Evolutionary conservation across 371 early-diverging fungal genomes (phyloP).

Genomic region (Rhizomucor pusillus): DNA sequence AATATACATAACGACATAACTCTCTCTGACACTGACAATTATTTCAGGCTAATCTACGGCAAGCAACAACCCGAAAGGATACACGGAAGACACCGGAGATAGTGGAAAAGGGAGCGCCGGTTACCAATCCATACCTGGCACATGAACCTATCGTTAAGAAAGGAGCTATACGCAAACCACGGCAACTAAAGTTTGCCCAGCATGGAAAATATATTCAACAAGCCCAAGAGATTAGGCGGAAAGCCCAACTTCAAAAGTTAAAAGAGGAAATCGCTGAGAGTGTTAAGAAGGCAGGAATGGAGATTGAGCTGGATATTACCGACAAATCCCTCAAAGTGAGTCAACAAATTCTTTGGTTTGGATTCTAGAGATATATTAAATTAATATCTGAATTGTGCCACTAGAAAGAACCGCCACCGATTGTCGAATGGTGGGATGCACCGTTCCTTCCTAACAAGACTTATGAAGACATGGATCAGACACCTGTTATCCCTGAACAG

Average conservation of each 20-base stretch:
- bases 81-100: conserved; percentile 12
- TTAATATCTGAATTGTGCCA: conserved; percentile 2
- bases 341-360: conserved; percentile 10
- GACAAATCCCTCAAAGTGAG: conserved; percentile 71
- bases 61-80: conserved; percentile 30
- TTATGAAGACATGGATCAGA: conserved; percentile 61
- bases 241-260: conserved; percentile 78
- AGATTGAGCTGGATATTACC: conserved; percentile 76
- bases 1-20: background rate
- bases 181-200: conserved; percentile 74
- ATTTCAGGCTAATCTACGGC: conserved; percentile 43
- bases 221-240: conserved; percentile 79
- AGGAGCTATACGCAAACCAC: conserved; percentile 54
- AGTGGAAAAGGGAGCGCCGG: conserved; percentile 19
- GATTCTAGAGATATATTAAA: conserved; percentile 2
- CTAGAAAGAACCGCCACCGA: conserved; percentile 73
- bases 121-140: conserved; percentile 88
- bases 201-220: conserved; percentile 80
- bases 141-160: conserved; percentile 53
- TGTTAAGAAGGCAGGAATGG: conserved; percentile 81
- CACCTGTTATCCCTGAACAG: conserved; percentile 33
- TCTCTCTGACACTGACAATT: background rate
- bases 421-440: conserved; percentile 96
- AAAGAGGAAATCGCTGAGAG: conserved; percentile 82
- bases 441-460: conserved; percentile 72